Evolutionary conservation across 768 basidiomycete genomes (phyloP).

Genomic region (Lyophyllum shimeji): DNA sequence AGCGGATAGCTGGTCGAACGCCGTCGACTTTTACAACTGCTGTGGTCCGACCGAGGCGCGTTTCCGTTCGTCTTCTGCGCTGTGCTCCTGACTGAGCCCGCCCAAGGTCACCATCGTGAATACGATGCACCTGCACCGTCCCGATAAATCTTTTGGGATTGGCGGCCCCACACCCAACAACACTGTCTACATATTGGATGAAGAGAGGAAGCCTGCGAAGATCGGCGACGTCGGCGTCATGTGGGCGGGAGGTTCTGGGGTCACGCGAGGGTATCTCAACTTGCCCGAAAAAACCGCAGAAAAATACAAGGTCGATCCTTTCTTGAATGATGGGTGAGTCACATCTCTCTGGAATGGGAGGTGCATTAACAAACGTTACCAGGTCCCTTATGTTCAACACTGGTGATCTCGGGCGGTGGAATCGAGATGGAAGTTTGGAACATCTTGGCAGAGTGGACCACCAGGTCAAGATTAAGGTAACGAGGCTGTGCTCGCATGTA

Average conservation of each 20-base stretch:
- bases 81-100: neutral
- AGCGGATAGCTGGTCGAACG: constrained; percentile 40
- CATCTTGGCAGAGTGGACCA: constrained; percentile 58
- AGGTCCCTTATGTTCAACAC: constrained; percentile 60
- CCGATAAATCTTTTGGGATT: constrained; percentile 38
- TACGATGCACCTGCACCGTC: constrained; percentile 43
- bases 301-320: constrained; percentile 48
- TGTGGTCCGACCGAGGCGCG: constrained; percentile 53
- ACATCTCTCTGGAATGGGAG: neutral
- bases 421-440: constrained; percentile 50
- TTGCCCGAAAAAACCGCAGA: constrained; percentile 52
- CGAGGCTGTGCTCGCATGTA: neutral
- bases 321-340: constrained; percentile 47
- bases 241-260: constrained; percentile 61
- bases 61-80: neutral
- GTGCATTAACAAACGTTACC: neutral
- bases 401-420: constrained; percentile 57
- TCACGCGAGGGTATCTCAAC: constrained; percentile 54
- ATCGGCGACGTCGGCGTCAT: constrained; percentile 40
- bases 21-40: constrained; percentile 42
- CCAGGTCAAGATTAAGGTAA: constrained; percentile 60
- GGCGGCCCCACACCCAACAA: constrained; percentile 51
- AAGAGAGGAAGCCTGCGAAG: constrained; percentile 34
- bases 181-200: constrained; percentile 33
- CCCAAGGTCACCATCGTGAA: constrained; percentile 49